A percentile compares a stretch with the other conserved stretches of the same genome.
phyloP scores from a whole-genome alignment of 495 filamentous ascomycete genomes.

The Talaromyces liani region DNA sequence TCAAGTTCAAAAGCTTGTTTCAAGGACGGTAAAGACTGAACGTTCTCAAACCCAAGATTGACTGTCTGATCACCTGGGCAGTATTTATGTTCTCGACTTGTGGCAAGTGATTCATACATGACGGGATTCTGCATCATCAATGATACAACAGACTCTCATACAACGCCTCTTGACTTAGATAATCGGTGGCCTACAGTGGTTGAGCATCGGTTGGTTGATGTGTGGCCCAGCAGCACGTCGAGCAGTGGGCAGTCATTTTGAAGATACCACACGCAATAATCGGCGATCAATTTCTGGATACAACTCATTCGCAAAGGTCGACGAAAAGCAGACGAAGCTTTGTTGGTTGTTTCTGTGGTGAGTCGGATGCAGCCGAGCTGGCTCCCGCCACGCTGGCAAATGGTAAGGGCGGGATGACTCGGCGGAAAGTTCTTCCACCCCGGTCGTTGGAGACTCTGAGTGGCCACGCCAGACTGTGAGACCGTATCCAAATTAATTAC shows the following conservation, averaged over 20 bases:
- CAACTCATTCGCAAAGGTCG: no score
- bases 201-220: neutral
- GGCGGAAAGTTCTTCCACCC: neutral
- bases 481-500: no score
- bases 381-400: neutral
- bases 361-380: neutral
- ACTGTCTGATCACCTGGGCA: neutral
- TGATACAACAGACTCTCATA: neutral
- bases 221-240: no score
- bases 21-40: neutral
- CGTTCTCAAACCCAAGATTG: neutral
- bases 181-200: neutral
- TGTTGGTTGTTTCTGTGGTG: neutral
- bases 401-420: neutral
- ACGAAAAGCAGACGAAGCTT: neutral
- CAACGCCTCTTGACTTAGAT: neutral
- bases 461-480: no score
- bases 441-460: neutral
- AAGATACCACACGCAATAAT: neutral
- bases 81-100: neutral
- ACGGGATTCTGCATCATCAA: conserved; percentile 1
- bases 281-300: no score
- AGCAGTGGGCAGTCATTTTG: no score
- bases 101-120: conserved; percentile 9
- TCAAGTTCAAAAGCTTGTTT: neutral